Base-by-base conservation (phyloP, 495 filamentous ascomycete genomes). In the Rusavskia elegans region DNA sequence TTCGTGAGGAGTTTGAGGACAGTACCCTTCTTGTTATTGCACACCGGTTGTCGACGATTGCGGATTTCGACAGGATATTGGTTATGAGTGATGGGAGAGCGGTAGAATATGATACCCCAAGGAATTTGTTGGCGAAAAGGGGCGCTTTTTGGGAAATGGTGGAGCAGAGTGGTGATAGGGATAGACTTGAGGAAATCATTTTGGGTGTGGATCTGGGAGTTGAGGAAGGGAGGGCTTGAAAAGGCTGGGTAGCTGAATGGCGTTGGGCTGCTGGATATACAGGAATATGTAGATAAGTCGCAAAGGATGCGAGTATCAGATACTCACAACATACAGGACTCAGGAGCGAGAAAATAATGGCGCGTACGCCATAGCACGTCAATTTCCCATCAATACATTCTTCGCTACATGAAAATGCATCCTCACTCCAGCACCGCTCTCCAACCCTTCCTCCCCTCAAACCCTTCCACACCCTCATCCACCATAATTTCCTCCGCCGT, bases 1-100 rank as follows among this genome's bases (percentile, higher is more conserved):
- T 95, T 55, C 75, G 87, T 16, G 79, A 84, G 45, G 85, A 89
- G 62, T 93, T 92, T 51, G 76, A 81, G 53, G 78, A 78, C n/a
- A 72, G 74, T 11, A 89, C 87, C 0, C 63, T 93, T 10, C 60
- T 93, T n/a, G 87, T 92, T 2, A 90, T 95, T 60, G 89, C 89
- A 10, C 89, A 95, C 63, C 76, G 89, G 3, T 63, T 95, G 19
- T 86, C 82, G 61, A 94, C 88, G 0, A 87, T 94, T 63, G 82
- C 81, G 4, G 85, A 92, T 59, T 92, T 90, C 52, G 88, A 94
- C 64, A 75, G 77, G 36, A 88, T 95, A 51, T 70, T 92, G 23
- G 87, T 93, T 10, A 71, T 95, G 64, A 82, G 81, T 53, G 83
- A 84, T 20, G 88, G 89, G 3, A 65, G 63, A 45, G 83, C 83